Percentiles rank a stretch among this genome's conserved stretches.
These are phyloP conservation scores for Rhodomyrtus tomentosa DNA, from an alignment of 345 rosid species.

Conservation along the genomic window DNA sequence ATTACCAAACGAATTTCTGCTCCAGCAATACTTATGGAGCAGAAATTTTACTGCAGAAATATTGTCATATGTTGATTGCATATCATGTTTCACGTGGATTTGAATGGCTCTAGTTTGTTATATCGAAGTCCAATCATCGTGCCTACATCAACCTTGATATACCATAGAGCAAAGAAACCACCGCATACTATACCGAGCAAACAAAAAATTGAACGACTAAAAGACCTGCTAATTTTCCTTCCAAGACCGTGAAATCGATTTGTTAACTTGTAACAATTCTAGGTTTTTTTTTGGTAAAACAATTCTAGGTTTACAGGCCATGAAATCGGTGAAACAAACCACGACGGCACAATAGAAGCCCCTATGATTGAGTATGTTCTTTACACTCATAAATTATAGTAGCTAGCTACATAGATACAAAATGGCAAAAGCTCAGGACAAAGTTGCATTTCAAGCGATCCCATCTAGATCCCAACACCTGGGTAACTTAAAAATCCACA, in stretches of 20 bases:
- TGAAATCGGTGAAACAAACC: not conserved
- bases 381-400: not conserved
- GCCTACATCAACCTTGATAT: not conserved
- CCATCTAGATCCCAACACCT: not conserved
- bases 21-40: too few species aligned
- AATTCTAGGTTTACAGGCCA: not conserved
- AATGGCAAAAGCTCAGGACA: not conserved
- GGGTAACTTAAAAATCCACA: not conserved
- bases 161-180: not conserved
- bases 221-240: not conserved
- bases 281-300: too few species aligned
- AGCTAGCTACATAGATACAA: not conserved
- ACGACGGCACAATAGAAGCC: not conserved
- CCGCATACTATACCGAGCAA: not conserved
- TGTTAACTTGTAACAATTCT: not conserved
- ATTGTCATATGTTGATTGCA: not conserved
- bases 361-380: not conserved
- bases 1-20: too few species aligned
- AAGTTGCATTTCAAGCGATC: not conserved
- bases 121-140: not conserved
- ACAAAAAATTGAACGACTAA: not conserved
- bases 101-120: not conserved
- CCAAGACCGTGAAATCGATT: not conserved
- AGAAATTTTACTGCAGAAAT: too few species aligned
- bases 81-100: not conserved